These are phyloP conservation scores for Pistacia vera DNA, from an alignment of 345 rosid genomes.

Conservation along the genomic window DNA sequence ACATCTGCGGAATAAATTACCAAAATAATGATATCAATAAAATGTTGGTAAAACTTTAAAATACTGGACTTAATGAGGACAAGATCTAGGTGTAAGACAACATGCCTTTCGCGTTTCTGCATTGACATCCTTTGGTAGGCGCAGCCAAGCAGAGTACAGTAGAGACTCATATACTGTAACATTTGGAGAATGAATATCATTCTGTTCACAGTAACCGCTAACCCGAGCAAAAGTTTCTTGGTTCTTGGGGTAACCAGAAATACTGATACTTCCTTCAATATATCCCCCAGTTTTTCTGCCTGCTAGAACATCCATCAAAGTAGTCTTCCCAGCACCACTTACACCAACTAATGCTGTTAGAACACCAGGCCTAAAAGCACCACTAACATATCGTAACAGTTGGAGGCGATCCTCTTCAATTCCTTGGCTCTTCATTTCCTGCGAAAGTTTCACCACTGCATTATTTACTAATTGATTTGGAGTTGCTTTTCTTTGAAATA, in stretches of 20 bases:
- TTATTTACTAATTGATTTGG: background rate
- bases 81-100: background rate
- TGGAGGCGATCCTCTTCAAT: slow-evolving; percentile 60
- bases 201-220: slow-evolving; percentile 84
- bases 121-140: slow-evolving; percentile 52
- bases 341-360: slow-evolving; percentile 80
- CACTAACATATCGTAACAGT: slow-evolving; percentile 61
- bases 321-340: slow-evolving; percentile 91
- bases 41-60: background rate
- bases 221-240: slow-evolving; percentile 81
- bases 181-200: slow-evolving; percentile 79
- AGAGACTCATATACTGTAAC: slow-evolving; percentile 79
- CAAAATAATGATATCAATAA: background rate
- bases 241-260: slow-evolving; percentile 75
- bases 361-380: slow-evolving; percentile 80
- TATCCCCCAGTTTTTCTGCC: slow-evolving; percentile 78
- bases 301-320: slow-evolving; percentile 77
- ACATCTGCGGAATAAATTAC: slow-evolving; percentile 38
- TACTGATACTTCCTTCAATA: slow-evolving; percentile 63
- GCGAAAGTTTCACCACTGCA: slow-evolving; percentile 5
- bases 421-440: slow-evolving; percentile 82
- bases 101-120: slow-evolving; percentile 43
- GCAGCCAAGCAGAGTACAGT: slow-evolving; percentile 77
- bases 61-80: background rate
- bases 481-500: background rate